phyloP scores from a whole-genome alignment of 345 rosid species.

The Salix purpurea region DNA sequence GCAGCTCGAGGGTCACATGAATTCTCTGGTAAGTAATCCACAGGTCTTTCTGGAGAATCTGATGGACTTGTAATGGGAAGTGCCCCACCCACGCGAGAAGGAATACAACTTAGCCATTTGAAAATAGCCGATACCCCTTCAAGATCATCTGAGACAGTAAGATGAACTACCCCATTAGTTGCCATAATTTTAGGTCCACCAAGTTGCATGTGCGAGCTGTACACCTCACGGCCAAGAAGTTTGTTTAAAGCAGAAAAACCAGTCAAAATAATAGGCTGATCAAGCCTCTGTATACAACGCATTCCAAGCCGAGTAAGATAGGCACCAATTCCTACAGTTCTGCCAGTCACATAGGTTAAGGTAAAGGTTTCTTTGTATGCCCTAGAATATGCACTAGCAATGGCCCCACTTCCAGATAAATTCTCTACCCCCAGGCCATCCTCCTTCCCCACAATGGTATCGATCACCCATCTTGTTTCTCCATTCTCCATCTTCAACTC shows the following conservation, averaged over 20 bases:
- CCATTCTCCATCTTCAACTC: slow-evolving; percentile 73
- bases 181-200: slow-evolving; percentile 99
- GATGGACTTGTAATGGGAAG: slow-evolving; percentile 62
- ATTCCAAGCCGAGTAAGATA: slow-evolving; percentile 98
- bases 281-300: slow-evolving; percentile 98
- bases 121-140: slow-evolving; percentile 90
- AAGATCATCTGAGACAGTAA: slow-evolving; percentile 93
- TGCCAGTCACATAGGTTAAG: slow-evolving; percentile 85
- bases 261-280: slow-evolving; percentile 95
- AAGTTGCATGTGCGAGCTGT: slow-evolving; percentile 99
- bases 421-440: slow-evolving; percentile 97
- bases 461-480: slow-evolving; percentile 87
- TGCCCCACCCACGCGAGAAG: slow-evolving; percentile 70
- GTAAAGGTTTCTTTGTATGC: slow-evolving; percentile 98
- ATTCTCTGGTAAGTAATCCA: slow-evolving; percentile 82
- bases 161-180: slow-evolving; percentile 97
- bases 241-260: slow-evolving; percentile 98
- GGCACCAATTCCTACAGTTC: slow-evolving; percentile 98
- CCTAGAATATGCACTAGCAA: slow-evolving; percentile 93
- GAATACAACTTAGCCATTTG: slow-evolving; percentile 91
- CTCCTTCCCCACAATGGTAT: slow-evolving; percentile 91
- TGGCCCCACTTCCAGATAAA: slow-evolving; percentile 95
- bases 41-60: slow-evolving; percentile 85
- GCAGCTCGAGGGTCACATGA: slow-evolving; percentile 99
- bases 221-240: slow-evolving; percentile 98